Evolutionary conservation across 2,329 filamentous ascomycete genomes (phyloP).

Genomic region (Cryphonectria carpinicola): DNA sequence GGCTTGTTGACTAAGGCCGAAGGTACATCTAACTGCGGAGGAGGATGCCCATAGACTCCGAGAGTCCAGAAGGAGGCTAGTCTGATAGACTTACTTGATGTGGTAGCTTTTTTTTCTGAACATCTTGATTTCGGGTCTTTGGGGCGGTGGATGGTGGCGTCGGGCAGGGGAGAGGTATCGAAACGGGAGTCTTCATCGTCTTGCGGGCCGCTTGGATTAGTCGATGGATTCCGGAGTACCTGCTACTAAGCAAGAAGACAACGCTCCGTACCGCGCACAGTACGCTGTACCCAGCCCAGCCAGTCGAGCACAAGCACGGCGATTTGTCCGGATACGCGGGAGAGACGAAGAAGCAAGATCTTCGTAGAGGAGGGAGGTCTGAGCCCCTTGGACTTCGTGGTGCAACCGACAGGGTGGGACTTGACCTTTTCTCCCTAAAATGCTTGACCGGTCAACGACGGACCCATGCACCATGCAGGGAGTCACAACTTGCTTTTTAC

Average conservation of each 20-base stretch:
- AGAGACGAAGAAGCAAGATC: neutral
- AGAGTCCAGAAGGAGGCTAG: neutral
- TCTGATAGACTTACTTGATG: neutral
- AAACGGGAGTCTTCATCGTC: neutral
- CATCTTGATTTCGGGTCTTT: neutral
- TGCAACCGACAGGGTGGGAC: neutral
- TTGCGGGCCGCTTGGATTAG: neutral
- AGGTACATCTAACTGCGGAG: neutral
- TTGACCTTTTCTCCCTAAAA: neutral
- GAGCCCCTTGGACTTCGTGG: neutral
- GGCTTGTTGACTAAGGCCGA: neutral
- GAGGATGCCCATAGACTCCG: neutral
- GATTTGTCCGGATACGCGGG: neutral
- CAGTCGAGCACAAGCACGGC: constrained; percentile 1
- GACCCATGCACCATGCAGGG: constrained; percentile 10
- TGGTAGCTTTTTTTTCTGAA: neutral
- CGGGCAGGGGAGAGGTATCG: neutral
- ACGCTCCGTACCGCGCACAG: constrained; percentile 23
- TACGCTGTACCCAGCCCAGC: constrained; percentile 8
- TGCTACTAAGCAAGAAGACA: constrained; percentile 11
- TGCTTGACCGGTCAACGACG: constrained; percentile 12
- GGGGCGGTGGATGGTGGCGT: neutral
- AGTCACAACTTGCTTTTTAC: neutral
- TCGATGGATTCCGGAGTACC: neutral
- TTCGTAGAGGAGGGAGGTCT: neutral